Percentiles rank a stretch among this genome's conserved stretches.
Conservation (phyloP, 768 basidiomycete genomes). For the Russula lepida region DNA sequence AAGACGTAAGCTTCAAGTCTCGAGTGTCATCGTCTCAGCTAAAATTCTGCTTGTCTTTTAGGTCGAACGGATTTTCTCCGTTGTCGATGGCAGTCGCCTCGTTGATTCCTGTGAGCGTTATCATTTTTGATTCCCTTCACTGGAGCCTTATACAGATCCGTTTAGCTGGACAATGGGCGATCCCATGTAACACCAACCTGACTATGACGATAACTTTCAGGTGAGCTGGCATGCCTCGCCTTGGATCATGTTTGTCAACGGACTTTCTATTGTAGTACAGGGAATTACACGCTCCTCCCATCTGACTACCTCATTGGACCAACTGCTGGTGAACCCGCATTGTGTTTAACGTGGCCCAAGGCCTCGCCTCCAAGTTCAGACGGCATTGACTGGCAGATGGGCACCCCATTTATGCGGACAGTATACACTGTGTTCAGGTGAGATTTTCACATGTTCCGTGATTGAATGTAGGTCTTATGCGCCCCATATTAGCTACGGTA, state of each 20-base stretch:
- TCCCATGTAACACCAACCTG: conserved; percentile 57
- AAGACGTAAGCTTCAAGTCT: conserved; percentile 46
- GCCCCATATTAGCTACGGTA: conserved; percentile 49
- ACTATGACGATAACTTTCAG: conserved; percentile 63
- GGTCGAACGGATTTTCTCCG: conserved; percentile 60
- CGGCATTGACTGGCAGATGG: conserved; percentile 80
- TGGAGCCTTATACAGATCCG: background rate
- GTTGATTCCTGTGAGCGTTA: conserved; percentile 45
- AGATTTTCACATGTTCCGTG: background rate
- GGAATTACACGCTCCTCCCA: conserved; percentile 56
- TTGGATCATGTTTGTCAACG: background rate
- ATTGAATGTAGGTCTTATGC: background rate
- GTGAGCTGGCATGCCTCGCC: conserved; percentile 31
- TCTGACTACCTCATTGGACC: conserved; percentile 75
- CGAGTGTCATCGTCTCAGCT: background rate
- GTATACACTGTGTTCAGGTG: conserved; percentile 78
- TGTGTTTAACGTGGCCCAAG: conserved; percentile 70
- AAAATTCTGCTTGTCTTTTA: conserved; percentile 25
- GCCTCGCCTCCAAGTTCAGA: conserved; percentile 58
- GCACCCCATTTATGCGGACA: conserved; percentile 59
- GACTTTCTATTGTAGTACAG: conserved; percentile 27
- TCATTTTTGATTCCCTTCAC: background rate
- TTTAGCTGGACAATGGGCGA: conserved; percentile 60
- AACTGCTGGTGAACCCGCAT: conserved; percentile 48
- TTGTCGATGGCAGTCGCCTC: conserved; percentile 55